A percentile compares a stretch with the other conserved stretches of the same genome.
These are phyloP conservation scores for Diospyros kaki DNA, from an alignment of 148 eudicot genomes.

Conservation along the genomic window DNA sequence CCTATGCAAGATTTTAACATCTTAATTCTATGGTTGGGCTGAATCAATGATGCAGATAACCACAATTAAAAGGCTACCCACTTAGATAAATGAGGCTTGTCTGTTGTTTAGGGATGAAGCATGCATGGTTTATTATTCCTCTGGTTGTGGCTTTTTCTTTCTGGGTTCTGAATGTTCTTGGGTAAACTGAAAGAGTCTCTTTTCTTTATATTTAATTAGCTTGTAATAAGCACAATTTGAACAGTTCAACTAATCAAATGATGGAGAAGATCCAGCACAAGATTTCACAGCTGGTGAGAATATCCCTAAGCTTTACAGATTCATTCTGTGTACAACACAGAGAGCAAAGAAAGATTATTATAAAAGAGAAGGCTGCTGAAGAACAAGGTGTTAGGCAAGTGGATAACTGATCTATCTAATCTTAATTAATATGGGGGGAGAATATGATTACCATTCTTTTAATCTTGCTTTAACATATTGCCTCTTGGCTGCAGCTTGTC, in stretches of 20 bases:
- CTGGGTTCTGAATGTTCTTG: no score
- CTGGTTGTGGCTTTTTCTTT: no score
- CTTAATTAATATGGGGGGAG: neutral
- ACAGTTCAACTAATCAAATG: no score
- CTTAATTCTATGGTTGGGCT: neutral
- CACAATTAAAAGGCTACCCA: neutral
- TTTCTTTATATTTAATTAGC: neutral
- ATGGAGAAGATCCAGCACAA: neutral
- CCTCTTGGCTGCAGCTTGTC: no score
- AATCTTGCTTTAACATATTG: neutral
- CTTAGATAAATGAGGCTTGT: conserved; percentile 1
- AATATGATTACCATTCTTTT: conserved; percentile 13
- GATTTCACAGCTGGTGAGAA: conserved; percentile 20
- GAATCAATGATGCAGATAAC: neutral
- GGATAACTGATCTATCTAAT: neutral
- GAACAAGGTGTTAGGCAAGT: conserved; percentile 12
- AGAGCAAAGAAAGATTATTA: neutral
- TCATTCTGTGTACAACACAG: neutral
- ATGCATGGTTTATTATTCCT: no score
- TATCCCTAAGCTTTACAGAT: neutral
- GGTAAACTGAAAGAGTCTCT: neutral
- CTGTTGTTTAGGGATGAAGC: neutral
- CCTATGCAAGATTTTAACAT: neutral
- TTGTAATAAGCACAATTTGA: neutral
- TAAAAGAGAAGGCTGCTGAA: neutral